These are phyloP conservation scores for Sphagnum magellanicum DNA, from an alignment of 228 moss, liverwort and hornwort genomes.

Conservation along the genomic window DNA sequence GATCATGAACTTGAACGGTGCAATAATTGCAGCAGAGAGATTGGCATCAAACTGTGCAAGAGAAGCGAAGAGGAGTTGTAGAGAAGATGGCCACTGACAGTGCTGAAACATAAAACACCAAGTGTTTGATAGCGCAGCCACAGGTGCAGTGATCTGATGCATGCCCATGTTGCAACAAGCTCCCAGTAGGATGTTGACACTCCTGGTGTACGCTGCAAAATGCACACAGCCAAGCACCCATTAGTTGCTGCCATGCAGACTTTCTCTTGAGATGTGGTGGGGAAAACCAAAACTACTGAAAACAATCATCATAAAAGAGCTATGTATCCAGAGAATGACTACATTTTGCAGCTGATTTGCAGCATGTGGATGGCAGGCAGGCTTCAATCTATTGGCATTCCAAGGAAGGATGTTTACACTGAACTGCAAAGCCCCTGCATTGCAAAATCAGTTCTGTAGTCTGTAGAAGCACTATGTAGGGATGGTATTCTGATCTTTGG, in stretches of 20 bases:
- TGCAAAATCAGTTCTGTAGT: too few species aligned
- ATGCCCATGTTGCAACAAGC: constrained; percentile 63
- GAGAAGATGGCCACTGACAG: constrained; percentile 28
- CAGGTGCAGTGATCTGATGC: constrained; percentile 59
- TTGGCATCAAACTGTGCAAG: neutral
- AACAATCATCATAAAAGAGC: too few species aligned
- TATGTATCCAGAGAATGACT: too few species aligned
- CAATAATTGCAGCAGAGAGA: constrained; percentile 2
- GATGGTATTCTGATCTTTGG: too few species aligned
- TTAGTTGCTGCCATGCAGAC: neutral
- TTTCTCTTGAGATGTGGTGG: too few species aligned
- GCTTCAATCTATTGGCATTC: too few species aligned
- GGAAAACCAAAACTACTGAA: too few species aligned
- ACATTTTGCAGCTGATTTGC: too few species aligned
- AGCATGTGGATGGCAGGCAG: too few species aligned
- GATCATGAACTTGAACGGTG: neutral
- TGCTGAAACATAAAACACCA: constrained; percentile 57
- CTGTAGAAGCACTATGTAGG: too few species aligned
- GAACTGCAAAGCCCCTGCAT: too few species aligned
- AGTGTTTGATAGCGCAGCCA: constrained; percentile 84
- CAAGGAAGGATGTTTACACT: too few species aligned
- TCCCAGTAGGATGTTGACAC: constrained; percentile 70
- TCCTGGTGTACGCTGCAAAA: constrained; percentile 54
- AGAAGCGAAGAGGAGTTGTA: neutral
- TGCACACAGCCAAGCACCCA: neutral